Conservation (phyloP, 2,329 filamentous ascomycete genomes). For the Aspergillus ustus region DNA sequence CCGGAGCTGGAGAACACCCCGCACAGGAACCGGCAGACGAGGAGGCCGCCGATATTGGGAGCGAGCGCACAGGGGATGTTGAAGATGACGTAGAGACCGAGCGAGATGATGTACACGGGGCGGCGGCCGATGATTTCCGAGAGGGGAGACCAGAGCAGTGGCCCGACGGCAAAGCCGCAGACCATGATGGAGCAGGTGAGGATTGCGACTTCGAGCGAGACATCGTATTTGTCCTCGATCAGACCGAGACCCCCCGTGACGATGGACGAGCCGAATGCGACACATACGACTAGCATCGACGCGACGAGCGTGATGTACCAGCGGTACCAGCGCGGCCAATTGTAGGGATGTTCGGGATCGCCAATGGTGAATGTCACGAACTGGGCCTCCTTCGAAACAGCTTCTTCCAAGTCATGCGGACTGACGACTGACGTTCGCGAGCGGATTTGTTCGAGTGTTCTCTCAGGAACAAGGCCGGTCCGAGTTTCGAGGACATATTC, state of each 20-base stretch:
- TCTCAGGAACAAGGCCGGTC: slow-evolving; percentile 20
- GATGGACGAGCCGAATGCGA: slow-evolving; percentile 70
- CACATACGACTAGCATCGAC: slow-evolving; percentile 70
- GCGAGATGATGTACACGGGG: slow-evolving; percentile 39
- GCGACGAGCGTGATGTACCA: slow-evolving; percentile 86
- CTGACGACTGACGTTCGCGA: slow-evolving; percentile 1
- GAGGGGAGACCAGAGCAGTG: slow-evolving; percentile 36
- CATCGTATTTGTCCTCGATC: slow-evolving; percentile 65
- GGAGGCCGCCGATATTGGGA: slow-evolving; percentile 35
- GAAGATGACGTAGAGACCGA: slow-evolving; percentile 39
- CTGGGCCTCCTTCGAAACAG: slow-evolving; percentile 21
- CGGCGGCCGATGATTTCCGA: slow-evolving; percentile 39
- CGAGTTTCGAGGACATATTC: slow-evolving; percentile 21
- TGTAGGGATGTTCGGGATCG: slow-evolving; percentile 77
- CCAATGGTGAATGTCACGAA: slow-evolving; percentile 67
- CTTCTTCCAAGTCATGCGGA: slow-evolving; percentile 34
- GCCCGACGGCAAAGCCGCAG: slow-evolving; percentile 70
- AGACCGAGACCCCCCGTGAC: slow-evolving; percentile 74
- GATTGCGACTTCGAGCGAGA: slow-evolving; percentile 73
- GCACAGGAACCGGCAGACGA: slow-evolving; percentile 35
- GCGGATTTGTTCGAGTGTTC: slow-evolving; percentile 18
- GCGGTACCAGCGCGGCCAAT: slow-evolving; percentile 74
- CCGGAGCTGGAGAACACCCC: slow-evolving; percentile 38
- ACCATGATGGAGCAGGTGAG: slow-evolving; percentile 75
- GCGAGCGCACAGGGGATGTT: slow-evolving; percentile 42